These are phyloP conservation scores for Helenozyma baotianmanensis DNA, from an alignment of 805 yeast species.

Conservation along the genomic window DNA sequence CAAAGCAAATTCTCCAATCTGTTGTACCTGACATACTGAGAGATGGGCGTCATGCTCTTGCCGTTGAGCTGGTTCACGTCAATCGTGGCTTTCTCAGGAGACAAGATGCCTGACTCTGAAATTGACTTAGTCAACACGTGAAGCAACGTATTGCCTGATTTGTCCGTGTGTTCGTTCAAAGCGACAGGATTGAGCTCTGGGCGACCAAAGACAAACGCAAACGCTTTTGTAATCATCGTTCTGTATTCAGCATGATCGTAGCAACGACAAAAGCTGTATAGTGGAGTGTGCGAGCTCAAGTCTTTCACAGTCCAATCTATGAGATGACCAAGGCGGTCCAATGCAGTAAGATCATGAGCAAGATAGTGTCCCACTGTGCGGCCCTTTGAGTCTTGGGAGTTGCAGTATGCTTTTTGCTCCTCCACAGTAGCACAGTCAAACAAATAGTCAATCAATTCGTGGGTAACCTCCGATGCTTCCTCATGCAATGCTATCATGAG, in stretches of 20 bases:
- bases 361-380: conserved; percentile 74
- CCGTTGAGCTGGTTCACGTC: conserved; percentile 56
- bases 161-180: conserved; percentile 64
- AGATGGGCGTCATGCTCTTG: conserved; percentile 62
- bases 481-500: conserved; percentile 58
- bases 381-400: conserved; percentile 45
- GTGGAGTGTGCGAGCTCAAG: conserved; percentile 66
- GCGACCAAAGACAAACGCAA: conserved; percentile 35
- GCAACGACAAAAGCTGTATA: conserved; percentile 68
- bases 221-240: conserved; percentile 41
- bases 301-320: conserved; percentile 72
- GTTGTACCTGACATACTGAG: conserved; percentile 65
- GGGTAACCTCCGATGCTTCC: conserved; percentile 44
- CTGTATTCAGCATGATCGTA: conserved; percentile 72
- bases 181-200: conserved; percentile 43
- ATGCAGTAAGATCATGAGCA: conserved; percentile 50
- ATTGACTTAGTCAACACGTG: conserved; percentile 63
- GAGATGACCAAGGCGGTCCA: conserved; percentile 49
- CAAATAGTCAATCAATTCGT: conserved; percentile 41
- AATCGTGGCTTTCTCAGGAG: conserved; percentile 24
- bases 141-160: conserved; percentile 67
- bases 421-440: conserved; percentile 33
- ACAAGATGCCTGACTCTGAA: conserved; percentile 21
- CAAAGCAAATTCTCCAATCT: conserved; percentile 53
- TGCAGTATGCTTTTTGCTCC: conserved; percentile 49